phyloP scores from a whole-genome alignment of 345 rosid species.

The Eucalyptus pauciflora region DNA sequence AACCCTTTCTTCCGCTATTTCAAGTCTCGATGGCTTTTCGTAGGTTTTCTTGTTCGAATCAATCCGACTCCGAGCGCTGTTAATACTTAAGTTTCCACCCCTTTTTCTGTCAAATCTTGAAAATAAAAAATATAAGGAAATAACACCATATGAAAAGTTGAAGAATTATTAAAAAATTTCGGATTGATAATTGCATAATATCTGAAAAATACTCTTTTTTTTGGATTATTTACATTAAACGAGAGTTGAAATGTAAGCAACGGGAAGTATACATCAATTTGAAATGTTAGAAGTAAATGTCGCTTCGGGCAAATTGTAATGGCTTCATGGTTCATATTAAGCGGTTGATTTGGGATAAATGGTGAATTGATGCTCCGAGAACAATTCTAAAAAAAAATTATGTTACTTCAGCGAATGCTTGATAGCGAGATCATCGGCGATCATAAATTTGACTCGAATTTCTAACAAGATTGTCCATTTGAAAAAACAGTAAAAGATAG shows the following conservation, averaged over 20 bases:
- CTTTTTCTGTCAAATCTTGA: not conserved
- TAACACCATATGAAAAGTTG: not conserved
- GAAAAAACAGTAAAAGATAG: not conserved
- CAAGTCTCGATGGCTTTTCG: not conserved
- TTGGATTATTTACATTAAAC: not conserved
- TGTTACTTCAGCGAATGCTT: accelerated
- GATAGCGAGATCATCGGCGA: not conserved
- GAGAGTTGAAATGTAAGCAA: not conserved
- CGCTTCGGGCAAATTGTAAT: accelerated
- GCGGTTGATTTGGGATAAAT: not conserved
- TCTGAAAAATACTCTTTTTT: not conserved
- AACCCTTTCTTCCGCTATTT: not conserved
- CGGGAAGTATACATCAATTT: not conserved
- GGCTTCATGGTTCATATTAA: not conserved
- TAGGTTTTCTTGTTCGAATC: not conserved
- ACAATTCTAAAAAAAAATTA: not conserved
- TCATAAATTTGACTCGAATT: not conserved
- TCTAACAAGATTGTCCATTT: not conserved
- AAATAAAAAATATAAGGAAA: not conserved
- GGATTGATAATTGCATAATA: not conserved
- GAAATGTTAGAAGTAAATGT: not conserved
- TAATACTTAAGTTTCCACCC: too few relatives aligned
- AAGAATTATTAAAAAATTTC: not conserved
- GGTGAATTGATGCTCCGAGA: not conserved
- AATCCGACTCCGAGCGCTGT: not conserved